These are phyloP conservation scores for Salvia rosmarinus DNA, from an alignment of 257 asterid species.

Conservation along the genomic window DNA sequence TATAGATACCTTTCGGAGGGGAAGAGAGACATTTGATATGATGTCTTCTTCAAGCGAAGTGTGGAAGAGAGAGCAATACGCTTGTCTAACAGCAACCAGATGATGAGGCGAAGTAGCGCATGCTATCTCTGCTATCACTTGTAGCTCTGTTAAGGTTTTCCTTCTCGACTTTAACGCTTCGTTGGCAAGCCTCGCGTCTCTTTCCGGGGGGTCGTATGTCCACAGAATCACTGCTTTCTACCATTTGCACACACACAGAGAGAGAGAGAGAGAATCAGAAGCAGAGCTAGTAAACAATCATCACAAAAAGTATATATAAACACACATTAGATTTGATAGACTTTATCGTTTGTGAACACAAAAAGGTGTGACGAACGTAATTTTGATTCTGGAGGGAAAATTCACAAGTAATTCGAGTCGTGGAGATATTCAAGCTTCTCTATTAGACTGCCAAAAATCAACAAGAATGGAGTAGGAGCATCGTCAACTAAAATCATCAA, in stretches of 20 bases:
- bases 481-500: not conserved
- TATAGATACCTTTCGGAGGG: conserved; percentile 62
- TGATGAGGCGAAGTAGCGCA: conserved; percentile 78
- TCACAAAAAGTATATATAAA: not conserved
- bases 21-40: conserved; percentile 51
- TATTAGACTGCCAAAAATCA: not conserved
- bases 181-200: conserved; percentile 79
- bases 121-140: conserved; percentile 76
- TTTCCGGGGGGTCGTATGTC: conserved; percentile 73
- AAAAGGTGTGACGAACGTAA: not conserved
- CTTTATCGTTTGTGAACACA: too few species aligned
- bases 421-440: not conserved
- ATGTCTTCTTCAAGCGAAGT: conserved; percentile 81
- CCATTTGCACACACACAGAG: conserved; percentile 6
- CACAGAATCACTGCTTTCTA: conserved; percentile 77
- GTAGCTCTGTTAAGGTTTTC: conserved; percentile 54
- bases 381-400: not conserved
- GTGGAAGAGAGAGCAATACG: conserved; percentile 60
- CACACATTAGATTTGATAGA: too few species aligned
- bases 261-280: not conserved
- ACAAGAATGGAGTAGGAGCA: not conserved
- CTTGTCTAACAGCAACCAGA: conserved; percentile 65
- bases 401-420: not conserved
- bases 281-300: conserved; percentile 10
- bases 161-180: conserved; percentile 59